A percentile compares a stretch with the other conserved stretches of the same genome.
phyloP scores from a whole-genome alignment of 805 yeast genomes.

The Yarrowia divulgata region DNA sequence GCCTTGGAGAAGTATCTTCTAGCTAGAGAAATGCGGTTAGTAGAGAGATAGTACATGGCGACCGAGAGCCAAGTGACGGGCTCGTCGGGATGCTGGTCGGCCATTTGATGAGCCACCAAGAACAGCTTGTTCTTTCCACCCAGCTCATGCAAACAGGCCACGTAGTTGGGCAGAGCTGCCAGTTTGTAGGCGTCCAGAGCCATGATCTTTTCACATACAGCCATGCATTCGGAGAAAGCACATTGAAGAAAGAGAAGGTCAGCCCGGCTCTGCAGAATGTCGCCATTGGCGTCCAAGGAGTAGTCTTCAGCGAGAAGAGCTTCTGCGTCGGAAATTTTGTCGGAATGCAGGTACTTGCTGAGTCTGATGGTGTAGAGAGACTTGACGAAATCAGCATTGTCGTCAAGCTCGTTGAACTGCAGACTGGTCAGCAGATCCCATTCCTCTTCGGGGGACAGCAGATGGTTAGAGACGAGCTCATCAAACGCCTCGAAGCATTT shows the following conservation, averaged over 20 bases:
- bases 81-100: conserved; percentile 80
- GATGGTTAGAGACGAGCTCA: conserved; percentile 72
- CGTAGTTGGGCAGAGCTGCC: conserved; percentile 74
- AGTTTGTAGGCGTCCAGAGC: conserved; percentile 71
- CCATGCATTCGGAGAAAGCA: conserved; percentile 76
- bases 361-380: conserved; percentile 77
- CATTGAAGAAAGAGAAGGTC: conserved; percentile 78
- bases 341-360: conserved; percentile 69
- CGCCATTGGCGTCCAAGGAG: conserved; percentile 71
- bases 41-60: conserved; percentile 84
- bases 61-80: conserved; percentile 92
- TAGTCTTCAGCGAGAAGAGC: conserved; percentile 72
- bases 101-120: conserved; percentile 80
- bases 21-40: conserved; percentile 78
- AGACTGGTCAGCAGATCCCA: conserved; percentile 75
- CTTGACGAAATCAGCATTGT: conserved; percentile 80
- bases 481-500: conserved; percentile 93
- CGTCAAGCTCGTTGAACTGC: conserved; percentile 72
- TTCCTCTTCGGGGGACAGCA: conserved; percentile 84
- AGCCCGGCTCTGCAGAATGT: conserved; percentile 70
- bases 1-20: conserved; percentile 88
- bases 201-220: conserved; percentile 66
- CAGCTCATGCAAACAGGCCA: conserved; percentile 84
- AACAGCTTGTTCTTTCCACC: conserved; percentile 84
- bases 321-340: conserved; percentile 69